Conservation (phyloP, 345 rosid species). For the Sisymbrium irio region DNA sequence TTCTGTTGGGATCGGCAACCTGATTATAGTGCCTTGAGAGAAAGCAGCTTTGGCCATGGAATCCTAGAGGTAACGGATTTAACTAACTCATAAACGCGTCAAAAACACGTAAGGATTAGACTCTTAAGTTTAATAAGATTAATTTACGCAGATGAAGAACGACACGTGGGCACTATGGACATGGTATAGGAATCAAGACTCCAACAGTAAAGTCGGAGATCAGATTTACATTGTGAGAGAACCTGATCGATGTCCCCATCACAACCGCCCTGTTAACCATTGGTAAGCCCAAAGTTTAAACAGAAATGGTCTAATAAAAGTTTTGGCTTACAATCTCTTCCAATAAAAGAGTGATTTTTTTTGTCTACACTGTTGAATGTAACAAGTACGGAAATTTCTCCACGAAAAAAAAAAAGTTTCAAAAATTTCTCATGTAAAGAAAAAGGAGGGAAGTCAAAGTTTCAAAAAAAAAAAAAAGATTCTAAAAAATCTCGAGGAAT, state of each 20-base stretch:
- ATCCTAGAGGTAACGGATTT: constrained; percentile 62
- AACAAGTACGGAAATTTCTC: neutral
- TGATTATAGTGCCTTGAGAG: constrained; percentile 86
- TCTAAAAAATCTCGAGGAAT: constrained; percentile 78
- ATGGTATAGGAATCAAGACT: constrained; percentile 86
- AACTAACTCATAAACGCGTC: neutral
- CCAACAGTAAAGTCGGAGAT: constrained; percentile 53
- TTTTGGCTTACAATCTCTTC: neutral
- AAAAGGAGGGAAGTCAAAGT: neutral
- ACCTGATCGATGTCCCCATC: constrained; percentile 45
- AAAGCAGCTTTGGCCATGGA: constrained; percentile 95
- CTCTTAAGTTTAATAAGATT: neutral
- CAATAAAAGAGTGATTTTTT: neutral
- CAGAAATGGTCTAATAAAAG: neutral
- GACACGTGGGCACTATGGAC: constrained; percentile 90
- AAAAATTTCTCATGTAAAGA: neutral
- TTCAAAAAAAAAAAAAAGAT: constrained; percentile 7
- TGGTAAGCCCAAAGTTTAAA: constrained; percentile 10
- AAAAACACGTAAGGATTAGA: neutral
- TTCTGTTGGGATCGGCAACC: constrained; percentile 96
- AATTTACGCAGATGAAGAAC: constrained; percentile 59
- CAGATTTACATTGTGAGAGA: constrained; percentile 79
- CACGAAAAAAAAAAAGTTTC: neutral
- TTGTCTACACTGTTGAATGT: neutral
- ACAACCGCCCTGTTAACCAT: constrained; percentile 24